Evolutionary conservation across 2,329 filamentous ascomycete species (phyloP).

Genomic region (Shiraia sp.): DNA sequence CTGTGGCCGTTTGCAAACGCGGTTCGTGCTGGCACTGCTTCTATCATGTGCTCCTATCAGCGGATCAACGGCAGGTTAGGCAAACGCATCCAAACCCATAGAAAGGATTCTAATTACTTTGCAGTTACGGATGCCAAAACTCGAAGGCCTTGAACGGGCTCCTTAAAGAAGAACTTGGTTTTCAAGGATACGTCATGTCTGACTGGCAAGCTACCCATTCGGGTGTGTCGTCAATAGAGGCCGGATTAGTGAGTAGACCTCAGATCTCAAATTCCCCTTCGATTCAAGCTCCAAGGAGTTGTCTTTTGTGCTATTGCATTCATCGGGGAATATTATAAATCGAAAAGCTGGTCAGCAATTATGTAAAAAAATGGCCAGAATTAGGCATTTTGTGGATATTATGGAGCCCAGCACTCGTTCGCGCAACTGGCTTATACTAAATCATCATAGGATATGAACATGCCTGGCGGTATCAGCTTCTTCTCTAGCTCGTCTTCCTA

Average conservation of each 20-base stretch:
- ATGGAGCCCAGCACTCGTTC: too few species aligned
- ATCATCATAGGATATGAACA: conserved; percentile 51
- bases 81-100: not conserved
- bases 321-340: too few species aligned
- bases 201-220: conserved; percentile 52
- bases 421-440: too few species aligned
- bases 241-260: conserved; percentile 42
- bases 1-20: conserved; percentile 69
- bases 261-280: too few species aligned
- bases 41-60: conserved; percentile 62
- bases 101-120: not conserved
- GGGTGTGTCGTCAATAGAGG: conserved; percentile 49
- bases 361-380: too few species aligned
- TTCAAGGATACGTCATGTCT: conserved; percentile 49
- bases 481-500: conserved; percentile 18
- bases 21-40: conserved; percentile 59
- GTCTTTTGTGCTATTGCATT: too few species aligned
- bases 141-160: conserved; percentile 52
- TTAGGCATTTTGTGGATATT: too few species aligned
- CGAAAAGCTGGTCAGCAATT: not conserved
- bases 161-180: conserved; percentile 57
- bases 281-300: too few species aligned
- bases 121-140: conserved; percentile 37
- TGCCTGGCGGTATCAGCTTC: conserved; percentile 41
- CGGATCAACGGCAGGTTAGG: conserved; percentile 31